Conservation (phyloP, 2,329 filamentous ascomycete species). For the Pseudonectria foliicola region DNA sequence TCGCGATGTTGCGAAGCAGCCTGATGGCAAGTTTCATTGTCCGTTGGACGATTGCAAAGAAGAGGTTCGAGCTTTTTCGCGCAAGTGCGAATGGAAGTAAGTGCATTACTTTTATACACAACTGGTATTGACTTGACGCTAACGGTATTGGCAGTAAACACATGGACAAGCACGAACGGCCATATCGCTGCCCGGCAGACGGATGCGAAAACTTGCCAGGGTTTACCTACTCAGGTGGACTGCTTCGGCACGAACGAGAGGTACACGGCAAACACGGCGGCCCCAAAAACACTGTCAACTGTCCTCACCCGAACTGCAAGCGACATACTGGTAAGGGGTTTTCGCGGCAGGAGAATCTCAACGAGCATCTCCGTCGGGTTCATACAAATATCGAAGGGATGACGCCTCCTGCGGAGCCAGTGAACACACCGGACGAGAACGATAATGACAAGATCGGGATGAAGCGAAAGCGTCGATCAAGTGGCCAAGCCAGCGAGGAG, state of each 20-base stretch:
- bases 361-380: constrained; percentile 87
- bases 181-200: constrained; percentile 76
- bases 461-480: constrained; percentile 41
- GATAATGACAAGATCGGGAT: constrained; percentile 38
- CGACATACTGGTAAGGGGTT: constrained; percentile 84
- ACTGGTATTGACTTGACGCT: constrained; percentile 9
- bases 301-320: constrained; percentile 81
- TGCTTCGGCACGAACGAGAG: constrained; percentile 84
- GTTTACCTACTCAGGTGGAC: constrained; percentile 89
- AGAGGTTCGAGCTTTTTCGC: constrained; percentile 58
- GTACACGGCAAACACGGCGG: constrained; percentile 88
- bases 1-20: constrained; percentile 52
- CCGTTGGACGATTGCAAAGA: constrained; percentile 62
- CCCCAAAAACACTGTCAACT: constrained; percentile 80
- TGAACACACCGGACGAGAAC: constrained; percentile 37
- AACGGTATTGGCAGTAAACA: constrained; percentile 61
- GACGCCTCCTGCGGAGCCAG: constrained; percentile 27
- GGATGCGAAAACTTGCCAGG: constrained; percentile 87
- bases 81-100: constrained; percentile 93
- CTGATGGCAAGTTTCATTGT: constrained; percentile 71
- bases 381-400: constrained; percentile 51
- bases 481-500: constrained; percentile 31
- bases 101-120: constrained; percentile 30
- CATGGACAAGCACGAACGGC: constrained; percentile 96
- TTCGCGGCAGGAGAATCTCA: constrained; percentile 86